These are phyloP conservation scores for Paraconiothyrium brasiliense DNA, from an alignment of 2,329 filamentous ascomycete species.

Conservation along the genomic window DNA sequence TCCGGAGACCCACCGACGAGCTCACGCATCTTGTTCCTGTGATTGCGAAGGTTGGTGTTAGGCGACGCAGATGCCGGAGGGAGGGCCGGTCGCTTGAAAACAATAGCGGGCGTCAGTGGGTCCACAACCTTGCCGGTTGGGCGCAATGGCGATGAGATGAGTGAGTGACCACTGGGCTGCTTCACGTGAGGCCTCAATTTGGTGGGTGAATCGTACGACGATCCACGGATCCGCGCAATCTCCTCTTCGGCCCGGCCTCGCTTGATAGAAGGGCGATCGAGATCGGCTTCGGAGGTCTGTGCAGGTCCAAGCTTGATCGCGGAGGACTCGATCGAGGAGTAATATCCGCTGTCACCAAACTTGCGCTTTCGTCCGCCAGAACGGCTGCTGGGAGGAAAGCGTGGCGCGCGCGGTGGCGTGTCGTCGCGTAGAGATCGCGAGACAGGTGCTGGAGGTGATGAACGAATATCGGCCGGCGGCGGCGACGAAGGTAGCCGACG, in stretches of 20 bases:
- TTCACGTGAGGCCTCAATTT: slow-evolving; percentile 69
- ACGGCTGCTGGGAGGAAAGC: slow-evolving; percentile 70
- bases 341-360: slow-evolving; percentile 93
- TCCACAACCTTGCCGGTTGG: slow-evolving; percentile 55
- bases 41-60: slow-evolving; percentile 88
- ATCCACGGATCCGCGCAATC: slow-evolving; percentile 90
- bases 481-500: slow-evolving; percentile 72
- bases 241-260: slow-evolving; percentile 94
- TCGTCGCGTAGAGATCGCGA: slow-evolving; percentile 68
- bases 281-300: slow-evolving; percentile 76
- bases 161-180: slow-evolving; percentile 49
- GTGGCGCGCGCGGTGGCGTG: slow-evolving; percentile 77
- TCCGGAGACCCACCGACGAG: slow-evolving; percentile 80
- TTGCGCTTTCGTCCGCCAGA: slow-evolving; percentile 77
- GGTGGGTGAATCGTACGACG: slow-evolving; percentile 90
- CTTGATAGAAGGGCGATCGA: slow-evolving; percentile 81
- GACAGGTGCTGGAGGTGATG: slow-evolving; percentile 91
- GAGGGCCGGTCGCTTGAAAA: slow-evolving; percentile 74
- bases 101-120: slow-evolving; percentile 83
- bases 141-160: slow-evolving; percentile 55
- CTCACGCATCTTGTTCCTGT: slow-evolving; percentile 82
- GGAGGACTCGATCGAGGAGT: slow-evolving; percentile 94
- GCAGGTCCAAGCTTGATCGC: slow-evolving; percentile 73
- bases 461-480: slow-evolving; percentile 76
- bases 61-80: slow-evolving; percentile 84